Evolutionary conservation across 108 stramenopile species (phyloP), one percentile per base, ranked within the genome.

Genomic region (Stephanodiscus triporus): DNA sequence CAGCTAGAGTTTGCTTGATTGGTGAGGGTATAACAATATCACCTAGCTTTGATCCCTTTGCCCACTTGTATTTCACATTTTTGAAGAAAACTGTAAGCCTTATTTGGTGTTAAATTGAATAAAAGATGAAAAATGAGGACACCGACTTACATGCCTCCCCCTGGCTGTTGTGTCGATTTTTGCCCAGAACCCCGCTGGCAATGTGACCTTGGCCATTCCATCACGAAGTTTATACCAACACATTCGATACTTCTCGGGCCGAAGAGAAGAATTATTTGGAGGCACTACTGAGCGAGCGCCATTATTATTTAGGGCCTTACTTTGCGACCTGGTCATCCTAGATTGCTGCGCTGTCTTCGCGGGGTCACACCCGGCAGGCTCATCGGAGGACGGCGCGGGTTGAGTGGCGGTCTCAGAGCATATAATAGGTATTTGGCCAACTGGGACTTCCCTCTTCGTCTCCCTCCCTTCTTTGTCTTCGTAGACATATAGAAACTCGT

Each of bases 151-250:
- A 43, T 83, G 80, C 26, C 82, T 77, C 10, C 93, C 93, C 54
- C 93, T 75, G 49, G 80, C 93, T 10, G 93, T 88, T 17, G 75
- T 63, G 77, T 95, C 93, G 17, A 70, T 59, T 48, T 81, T 75
- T 0, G 78, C 74, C 73, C 85, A 86, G 68, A 86, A 92, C 23
- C 88, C 93, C 37, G 74, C 20, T 0, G 93, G 93, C 26, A 90
- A 70, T 0, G 88, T 82, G 22, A 95, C 69, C 48, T 91, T 95
- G 26, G 89, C 93, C 34, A 95, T 90, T 24, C 86, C 87, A 79
- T 89, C 85, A 11, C 63, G 50, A 9, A 81, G 69, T 60, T 78
- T 81, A 49, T 69, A 76, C 68, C 74, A 76, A 40, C 78, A 75
- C 77, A 79, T 80, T 66, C 70, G 61, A 76, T 75, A 84, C 47